phyloP scores from a whole-genome alignment of 2,329 filamentous ascomycete species.

The Coniochaeta pulveracea region DNA sequence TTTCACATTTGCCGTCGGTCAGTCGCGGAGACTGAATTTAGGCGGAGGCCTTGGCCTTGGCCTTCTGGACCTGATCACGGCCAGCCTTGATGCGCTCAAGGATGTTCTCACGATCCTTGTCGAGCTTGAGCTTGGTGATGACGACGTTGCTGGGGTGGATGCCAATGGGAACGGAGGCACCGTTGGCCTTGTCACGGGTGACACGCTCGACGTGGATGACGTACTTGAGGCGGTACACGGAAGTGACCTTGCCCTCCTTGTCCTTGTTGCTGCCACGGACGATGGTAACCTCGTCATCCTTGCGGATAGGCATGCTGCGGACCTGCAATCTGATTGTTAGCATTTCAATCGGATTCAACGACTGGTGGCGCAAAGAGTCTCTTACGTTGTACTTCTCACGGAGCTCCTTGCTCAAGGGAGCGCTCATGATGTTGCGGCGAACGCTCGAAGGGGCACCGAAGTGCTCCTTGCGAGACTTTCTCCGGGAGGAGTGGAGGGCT shows the following conservation, averaged over 20 bases:
- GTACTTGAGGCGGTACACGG: constrained; percentile 98
- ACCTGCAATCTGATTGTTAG: constrained; percentile 40
- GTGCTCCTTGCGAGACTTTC: constrained; percentile 99
- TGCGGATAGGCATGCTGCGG: constrained; percentile 92
- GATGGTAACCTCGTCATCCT: constrained; percentile 91
- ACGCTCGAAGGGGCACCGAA: constrained; percentile 90
- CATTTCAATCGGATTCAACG: neutral
- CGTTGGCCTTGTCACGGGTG: constrained; percentile 92
- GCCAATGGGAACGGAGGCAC: constrained; percentile 88
- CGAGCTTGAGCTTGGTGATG: constrained; percentile 97
- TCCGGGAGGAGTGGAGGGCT: constrained; percentile 72
- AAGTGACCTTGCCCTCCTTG: constrained; percentile 95
- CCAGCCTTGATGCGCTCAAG: constrained; percentile 75
- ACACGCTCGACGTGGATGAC: constrained; percentile 95
- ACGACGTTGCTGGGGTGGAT: constrained; percentile 95
- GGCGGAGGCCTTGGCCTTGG: constrained; percentile 29
- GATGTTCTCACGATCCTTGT: constrained; percentile 87
- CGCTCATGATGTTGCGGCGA: constrained; percentile 95
- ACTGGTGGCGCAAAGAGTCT: too few species aligned
- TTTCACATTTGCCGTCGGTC: neutral
- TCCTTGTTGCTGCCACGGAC: constrained; percentile 93
- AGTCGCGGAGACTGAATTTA: constrained; percentile 7
- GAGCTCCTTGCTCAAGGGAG: constrained; percentile 91
- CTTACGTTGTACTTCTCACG: constrained; percentile 97
- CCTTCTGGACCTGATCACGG: constrained; percentile 65